Percentiles rank a stretch among this genome's conserved stretches.
Conservation (phyloP, 768 basidiomycete genomes). For the Termitomyces sp. region DNA sequence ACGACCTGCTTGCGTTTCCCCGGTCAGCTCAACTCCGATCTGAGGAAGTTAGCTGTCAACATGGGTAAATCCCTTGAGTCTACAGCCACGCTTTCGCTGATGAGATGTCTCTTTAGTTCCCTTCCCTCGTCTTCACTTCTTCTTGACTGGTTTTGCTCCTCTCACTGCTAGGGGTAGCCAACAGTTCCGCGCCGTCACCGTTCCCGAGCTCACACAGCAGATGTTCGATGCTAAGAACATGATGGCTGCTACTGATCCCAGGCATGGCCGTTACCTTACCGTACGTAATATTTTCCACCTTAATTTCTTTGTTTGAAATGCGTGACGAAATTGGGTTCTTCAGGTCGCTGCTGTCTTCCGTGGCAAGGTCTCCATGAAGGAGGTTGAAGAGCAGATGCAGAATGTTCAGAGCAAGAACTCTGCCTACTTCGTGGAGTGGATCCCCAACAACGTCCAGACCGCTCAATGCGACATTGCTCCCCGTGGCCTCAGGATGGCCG, state of each 20-base stretch:
- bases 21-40: slow-evolving; percentile 98
- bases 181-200: slow-evolving; percentile 94
- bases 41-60: slow-evolving; percentile 98
- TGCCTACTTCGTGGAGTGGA: slow-evolving; percentile 99
- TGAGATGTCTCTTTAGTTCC: slow-evolving; percentile 53
- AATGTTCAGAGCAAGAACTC: slow-evolving; percentile 97
- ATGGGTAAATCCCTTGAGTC: slow-evolving; percentile 61
- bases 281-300: slow-evolving; percentile 44
- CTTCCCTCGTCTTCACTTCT: slow-evolving; percentile 99
- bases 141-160: slow-evolving; percentile 96
- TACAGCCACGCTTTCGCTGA: neutral
- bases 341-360: slow-evolving; percentile 95
- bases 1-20: slow-evolving; percentile 99
- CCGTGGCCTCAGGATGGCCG: slow-evolving; percentile 92
- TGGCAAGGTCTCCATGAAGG: slow-evolving; percentile 99
- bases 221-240: slow-evolving; percentile 99
- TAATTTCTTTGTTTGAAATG: neutral
- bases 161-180: slow-evolving; percentile 91
- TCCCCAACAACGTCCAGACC: slow-evolving; percentile 97
- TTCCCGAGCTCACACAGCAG: slow-evolving; percentile 96
- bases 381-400: slow-evolving; percentile 99
- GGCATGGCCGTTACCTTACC: slow-evolving; percentile 96
- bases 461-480: slow-evolving; percentile 99
- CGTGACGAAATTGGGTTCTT: neutral
- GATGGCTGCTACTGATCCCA: slow-evolving; percentile 98